Base-by-base conservation (phyloP, 2,329 filamentous ascomycete genomes). In the Cladorrhinum sp. region DNA sequence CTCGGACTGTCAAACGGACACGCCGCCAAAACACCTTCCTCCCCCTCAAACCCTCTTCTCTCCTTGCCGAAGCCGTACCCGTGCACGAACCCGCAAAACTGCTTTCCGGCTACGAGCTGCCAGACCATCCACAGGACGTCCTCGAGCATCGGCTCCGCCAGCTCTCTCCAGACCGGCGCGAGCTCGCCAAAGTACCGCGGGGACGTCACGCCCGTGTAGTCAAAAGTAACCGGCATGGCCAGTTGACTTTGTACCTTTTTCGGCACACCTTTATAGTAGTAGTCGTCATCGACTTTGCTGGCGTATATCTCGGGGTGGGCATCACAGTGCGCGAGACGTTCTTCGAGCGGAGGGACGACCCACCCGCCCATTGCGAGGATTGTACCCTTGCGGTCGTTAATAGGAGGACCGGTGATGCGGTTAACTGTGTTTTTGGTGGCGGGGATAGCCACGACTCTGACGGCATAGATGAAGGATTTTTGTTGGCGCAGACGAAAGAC, bases 41-140 rank as follows among this genome's bases (percentile, higher is more conserved):
- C 41, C 6, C 62, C 54, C 6, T 27, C 20, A 8, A 27, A 24
- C 5, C 57, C 41, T 13, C 49, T 38, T 6, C 61, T 52, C 18
- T 41, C 10, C 3, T 59, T 16, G 9, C 65, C 62, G 16, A 68
- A 67, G 18, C 64, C 65, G 3, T 24, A 9, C 2, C 67, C 64
- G 2, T 53, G 27, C 7, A 61, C 54, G 59, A 71, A 67, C 8
- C 67, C 66, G 1, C 63, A 27, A 48, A 56, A 70, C 51, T 63
- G 57, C 41, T 50, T 60, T 25, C 65, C 66, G 2, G 48, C 48
- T 20, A 68, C 8, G 10, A 71, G 62, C 58, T 65, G 61, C 64
- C 64, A 69, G 1, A 62, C 61, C 67, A 71, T 66, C 59, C 63
- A 67, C 52, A 67, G 62, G 10, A 71, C 65, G 52, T 71, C 68